A percentile compares a stretch with the other conserved stretches of the same genome.
phyloP scores from a whole-genome alignment of 2,329 filamentous ascomycete species.

The Hypoxylon sp. region DNA sequence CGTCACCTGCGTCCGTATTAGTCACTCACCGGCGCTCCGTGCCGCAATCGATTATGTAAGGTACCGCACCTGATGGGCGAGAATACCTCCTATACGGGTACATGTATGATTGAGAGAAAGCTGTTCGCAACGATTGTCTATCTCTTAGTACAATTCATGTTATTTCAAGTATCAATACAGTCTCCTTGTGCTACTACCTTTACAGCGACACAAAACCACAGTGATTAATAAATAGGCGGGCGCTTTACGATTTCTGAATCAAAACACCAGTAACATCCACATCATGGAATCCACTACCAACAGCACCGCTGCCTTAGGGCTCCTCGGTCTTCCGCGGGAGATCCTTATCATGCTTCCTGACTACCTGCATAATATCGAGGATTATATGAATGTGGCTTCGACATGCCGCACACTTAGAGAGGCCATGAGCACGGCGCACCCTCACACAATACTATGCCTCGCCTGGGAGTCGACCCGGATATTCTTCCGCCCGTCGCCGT shows the following conservation, averaged over 20 bases:
- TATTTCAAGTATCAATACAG: no score
- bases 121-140: no score
- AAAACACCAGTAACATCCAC: neutral
- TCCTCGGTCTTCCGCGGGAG: slow-evolving; percentile 38
- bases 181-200: no score
- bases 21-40: neutral
- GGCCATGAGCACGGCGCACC: slow-evolving; percentile 17
- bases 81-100: no score
- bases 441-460: slow-evolving; percentile 35
- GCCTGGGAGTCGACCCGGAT: slow-evolving; percentile 21
- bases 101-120: no score
- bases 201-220: no score
- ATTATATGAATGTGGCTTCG: slow-evolving; percentile 37
- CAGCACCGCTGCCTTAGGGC: neutral
- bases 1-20: neutral
- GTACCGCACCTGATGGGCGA: neutral
- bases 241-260: neutral
- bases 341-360: slow-evolving; percentile 34
- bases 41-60: neutral
- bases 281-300: slow-evolving; percentile 16
- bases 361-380: slow-evolving; percentile 41
- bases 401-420: slow-evolving; percentile 33
- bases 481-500: slow-evolving; percentile 41
- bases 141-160: no score
- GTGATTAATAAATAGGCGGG: no score